phyloP scores from a whole-genome alignment of 768 basidiomycete genomes.

The Tephrocybe sp. region DNA sequence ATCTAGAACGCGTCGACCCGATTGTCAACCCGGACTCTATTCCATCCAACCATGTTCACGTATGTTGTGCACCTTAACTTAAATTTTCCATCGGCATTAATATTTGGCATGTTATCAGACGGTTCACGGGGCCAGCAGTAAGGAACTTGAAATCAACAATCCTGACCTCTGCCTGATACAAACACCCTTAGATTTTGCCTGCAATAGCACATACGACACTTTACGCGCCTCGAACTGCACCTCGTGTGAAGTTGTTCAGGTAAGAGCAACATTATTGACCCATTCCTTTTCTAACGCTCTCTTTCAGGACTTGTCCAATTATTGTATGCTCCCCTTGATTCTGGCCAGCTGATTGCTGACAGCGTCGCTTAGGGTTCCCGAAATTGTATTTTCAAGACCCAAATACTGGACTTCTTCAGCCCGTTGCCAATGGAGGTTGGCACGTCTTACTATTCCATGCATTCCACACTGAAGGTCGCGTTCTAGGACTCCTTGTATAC shows the following conservation, averaged over 20 bases:
- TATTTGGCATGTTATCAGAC: conserved; percentile 24
- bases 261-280: conserved; percentile 11
- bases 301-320: conserved; percentile 34
- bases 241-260: conserved; percentile 35
- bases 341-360: background rate
- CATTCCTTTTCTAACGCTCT: background rate
- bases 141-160: conserved; percentile 2
- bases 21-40: conserved; percentile 32
- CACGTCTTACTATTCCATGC: background rate
- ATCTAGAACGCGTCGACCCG: conserved; percentile 38
- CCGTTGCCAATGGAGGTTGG: conserved; percentile 37
- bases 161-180: background rate
- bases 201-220: conserved; percentile 32
- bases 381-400: conserved; percentile 44
- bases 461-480: background rate
- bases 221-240: conserved; percentile 38
- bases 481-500: conserved; percentile 39
- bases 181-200: conserved; percentile 28
- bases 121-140: conserved; percentile 39
- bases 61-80: conserved; percentile 19
- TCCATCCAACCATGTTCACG: conserved; percentile 42
- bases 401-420: conserved; percentile 32
- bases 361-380: conserved; percentile 33
- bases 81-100: background rate
- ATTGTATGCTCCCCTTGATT: conserved; percentile 27